Evolutionary conservation across 192 early-diverging fungal species (phyloP).

Genomic region (Backusella circina): DNA sequence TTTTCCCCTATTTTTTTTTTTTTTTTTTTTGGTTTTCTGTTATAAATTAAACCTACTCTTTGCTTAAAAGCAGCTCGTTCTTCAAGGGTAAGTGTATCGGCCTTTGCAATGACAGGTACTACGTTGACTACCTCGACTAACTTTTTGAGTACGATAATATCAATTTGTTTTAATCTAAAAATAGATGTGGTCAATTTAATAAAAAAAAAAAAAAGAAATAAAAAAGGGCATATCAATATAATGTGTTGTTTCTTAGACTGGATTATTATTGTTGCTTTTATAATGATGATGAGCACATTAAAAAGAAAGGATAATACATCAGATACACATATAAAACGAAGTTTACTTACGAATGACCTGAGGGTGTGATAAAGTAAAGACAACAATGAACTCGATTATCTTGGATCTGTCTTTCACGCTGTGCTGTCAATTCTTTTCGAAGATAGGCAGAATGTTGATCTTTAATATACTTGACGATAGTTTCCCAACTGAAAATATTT

Average conservation of each 20-base stretch:
- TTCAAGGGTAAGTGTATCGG: slow-evolving; percentile 82
- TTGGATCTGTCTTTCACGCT: slow-evolving; percentile 85
- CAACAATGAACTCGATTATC: slow-evolving; percentile 96
- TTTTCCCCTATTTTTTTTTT: neutral
- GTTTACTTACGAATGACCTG: slow-evolving; percentile 82
- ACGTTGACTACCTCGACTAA: slow-evolving; percentile 83
- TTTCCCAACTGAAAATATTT: slow-evolving; percentile 72
- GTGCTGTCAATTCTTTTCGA: slow-evolving; percentile 86
- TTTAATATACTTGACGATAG: slow-evolving; percentile 97
- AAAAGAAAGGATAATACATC: neutral
- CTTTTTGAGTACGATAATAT: slow-evolving; percentile 82
- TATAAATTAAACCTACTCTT: slow-evolving; percentile 45
- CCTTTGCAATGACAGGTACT: slow-evolving; percentile 88
- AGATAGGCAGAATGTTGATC: slow-evolving; percentile 97
- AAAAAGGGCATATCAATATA: too few relatives aligned
- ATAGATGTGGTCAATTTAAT: slow-evolving; percentile 3
- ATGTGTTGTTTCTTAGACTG: neutral
- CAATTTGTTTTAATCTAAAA: slow-evolving; percentile 75
- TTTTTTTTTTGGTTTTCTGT: neutral
- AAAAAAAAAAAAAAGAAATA: too few relatives aligned
- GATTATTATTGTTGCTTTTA: neutral
- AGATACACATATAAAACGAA: neutral
- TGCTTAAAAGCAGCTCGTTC: slow-evolving; percentile 81
- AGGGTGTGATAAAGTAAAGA: slow-evolving; percentile 95
- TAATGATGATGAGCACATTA: neutral